Evolutionary conservation across 306 rosid species (phyloP).

Genomic region (Castanea crenata): DNA sequence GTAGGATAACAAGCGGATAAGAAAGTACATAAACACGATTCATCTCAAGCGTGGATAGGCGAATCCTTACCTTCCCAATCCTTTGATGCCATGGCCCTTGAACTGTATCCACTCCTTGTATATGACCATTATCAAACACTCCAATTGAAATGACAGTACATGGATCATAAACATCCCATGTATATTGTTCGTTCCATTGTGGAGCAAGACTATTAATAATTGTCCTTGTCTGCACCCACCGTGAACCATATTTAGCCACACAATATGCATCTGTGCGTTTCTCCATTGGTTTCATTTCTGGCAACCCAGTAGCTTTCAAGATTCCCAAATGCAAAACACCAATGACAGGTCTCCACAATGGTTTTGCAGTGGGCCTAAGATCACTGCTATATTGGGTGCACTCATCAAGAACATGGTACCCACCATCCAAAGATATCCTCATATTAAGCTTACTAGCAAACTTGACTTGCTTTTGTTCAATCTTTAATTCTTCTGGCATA

Average conservation of each 20-base stretch:
- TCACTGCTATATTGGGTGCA: slow-evolving; percentile 12
- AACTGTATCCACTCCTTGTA: neutral
- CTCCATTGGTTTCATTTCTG: neutral
- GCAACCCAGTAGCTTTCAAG: slow-evolving; percentile 17
- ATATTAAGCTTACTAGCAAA: slow-evolving; percentile 21
- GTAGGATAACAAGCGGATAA: no score
- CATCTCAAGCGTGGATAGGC: slow-evolving; percentile 20
- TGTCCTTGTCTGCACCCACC: slow-evolving; percentile 30
- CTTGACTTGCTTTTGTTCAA: slow-evolving; percentile 2
- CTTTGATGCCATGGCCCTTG: neutral
- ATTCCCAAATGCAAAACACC: neutral
- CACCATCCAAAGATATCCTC: slow-evolving; percentile 25
- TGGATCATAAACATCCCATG: slow-evolving; percentile 6
- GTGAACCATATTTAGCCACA: slow-evolving; percentile 24
- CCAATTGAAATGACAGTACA: slow-evolving; percentile 24
- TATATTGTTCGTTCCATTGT: slow-evolving; percentile 33
- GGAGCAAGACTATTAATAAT: slow-evolving; percentile 14
- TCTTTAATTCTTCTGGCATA: neutral
- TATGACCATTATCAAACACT: slow-evolving; percentile 22
- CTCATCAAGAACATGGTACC: slow-evolving; percentile 30
- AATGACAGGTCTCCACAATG: slow-evolving; percentile 16
- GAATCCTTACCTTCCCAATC: slow-evolving; percentile 30
- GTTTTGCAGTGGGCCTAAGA: slow-evolving; percentile 15
- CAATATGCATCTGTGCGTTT: slow-evolving; percentile 17
- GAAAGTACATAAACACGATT: neutral